Evolutionary conservation across 805 yeast species (phyloP), one percentile per base, ranked within the genome.

Genomic region (Nakazawaea molendinolei): DNA sequence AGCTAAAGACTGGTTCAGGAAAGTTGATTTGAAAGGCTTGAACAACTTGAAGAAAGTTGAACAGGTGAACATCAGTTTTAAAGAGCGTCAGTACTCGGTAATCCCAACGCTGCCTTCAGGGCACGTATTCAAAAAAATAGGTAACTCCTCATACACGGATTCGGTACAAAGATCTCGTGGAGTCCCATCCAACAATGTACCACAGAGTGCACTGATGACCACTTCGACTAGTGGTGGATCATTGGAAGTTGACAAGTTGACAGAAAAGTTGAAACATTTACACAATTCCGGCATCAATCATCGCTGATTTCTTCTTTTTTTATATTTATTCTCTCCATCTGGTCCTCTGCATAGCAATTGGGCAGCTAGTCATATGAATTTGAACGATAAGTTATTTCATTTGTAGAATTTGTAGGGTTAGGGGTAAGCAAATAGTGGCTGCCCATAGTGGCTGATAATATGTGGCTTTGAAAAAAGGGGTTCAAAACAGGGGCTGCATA

Each of bases 31-130:
- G 9, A 52, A 53, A 18, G 40, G 38, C 31, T 56, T 69, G 33
- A 75, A 69, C 28, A 76, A 72, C 45, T 63, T 63, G 44, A 72
- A 68, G 58, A 81, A 74, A 46, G 76, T 81, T 23, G 71, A 72
- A 47, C 85, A 81, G 51, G 78, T 79, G 26, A 86, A 83, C 0
- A 76, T 82, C n/a, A 69, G 76, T 1, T 78, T 69, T 50, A 69
- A 73, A 45, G 86, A 81, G 47, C 60, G 89, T 37, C 75, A 79
- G 46, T 82, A 76, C 49, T 74, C 83, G 3, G 83, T 82, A 15
- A 77, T 82, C 9, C 90, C 90, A 16, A 82, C 87, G 0, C 86
- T 86, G 1, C 87, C 87, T 16, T 47, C 51, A 8, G 41, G 41
- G 6, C 41, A 38, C 8, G 34, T 33, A 12, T 38, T 38, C 25